Percentiles rank a stretch among this genome's conserved stretches.
phyloP scores from a whole-genome alignment of 371 early-diverging fungal genomes.

The Mucor velutinosus region DNA sequence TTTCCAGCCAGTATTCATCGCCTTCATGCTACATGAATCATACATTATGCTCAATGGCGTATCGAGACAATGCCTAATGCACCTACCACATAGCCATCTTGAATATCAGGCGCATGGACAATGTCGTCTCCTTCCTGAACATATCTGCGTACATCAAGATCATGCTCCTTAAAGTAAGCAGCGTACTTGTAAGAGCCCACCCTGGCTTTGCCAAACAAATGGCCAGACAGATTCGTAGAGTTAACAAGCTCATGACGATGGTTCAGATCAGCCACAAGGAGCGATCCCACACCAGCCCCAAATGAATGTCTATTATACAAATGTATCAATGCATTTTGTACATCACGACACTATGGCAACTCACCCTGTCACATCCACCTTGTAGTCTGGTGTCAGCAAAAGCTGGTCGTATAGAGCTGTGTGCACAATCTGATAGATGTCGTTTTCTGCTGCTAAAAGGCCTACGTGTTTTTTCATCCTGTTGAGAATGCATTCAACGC shows the following conservation, averaged over 20 bases:
- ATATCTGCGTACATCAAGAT: constrained; percentile 3
- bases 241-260: neutral
- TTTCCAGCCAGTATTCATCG: constrained; percentile 18
- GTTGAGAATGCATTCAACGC: neutral
- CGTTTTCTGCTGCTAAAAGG: neutral
- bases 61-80: neutral
- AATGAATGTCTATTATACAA: constrained; percentile 25
- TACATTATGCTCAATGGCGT: neutral
- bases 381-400: constrained; percentile 10
- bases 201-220: constrained; percentile 22
- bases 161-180: constrained; percentile 4
- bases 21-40: constrained; percentile 17
- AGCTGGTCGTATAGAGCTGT: constrained; percentile 13
- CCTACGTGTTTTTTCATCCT: neutral
- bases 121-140: constrained; percentile 12
- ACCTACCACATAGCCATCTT: constrained; percentile 19
- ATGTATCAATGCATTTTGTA: neutral
- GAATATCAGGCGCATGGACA: constrained; percentile 5
- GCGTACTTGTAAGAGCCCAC: constrained; percentile 20
- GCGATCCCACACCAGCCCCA: constrained; percentile 22
- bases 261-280: constrained; percentile 12
- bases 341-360: neutral
- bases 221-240: constrained; percentile 1
- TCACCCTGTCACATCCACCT: constrained; percentile 14
- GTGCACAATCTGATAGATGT: constrained; percentile 12